Conservation (phyloP, 2,329 filamentous ascomycete genomes). For the Fusarium compactum region DNA sequence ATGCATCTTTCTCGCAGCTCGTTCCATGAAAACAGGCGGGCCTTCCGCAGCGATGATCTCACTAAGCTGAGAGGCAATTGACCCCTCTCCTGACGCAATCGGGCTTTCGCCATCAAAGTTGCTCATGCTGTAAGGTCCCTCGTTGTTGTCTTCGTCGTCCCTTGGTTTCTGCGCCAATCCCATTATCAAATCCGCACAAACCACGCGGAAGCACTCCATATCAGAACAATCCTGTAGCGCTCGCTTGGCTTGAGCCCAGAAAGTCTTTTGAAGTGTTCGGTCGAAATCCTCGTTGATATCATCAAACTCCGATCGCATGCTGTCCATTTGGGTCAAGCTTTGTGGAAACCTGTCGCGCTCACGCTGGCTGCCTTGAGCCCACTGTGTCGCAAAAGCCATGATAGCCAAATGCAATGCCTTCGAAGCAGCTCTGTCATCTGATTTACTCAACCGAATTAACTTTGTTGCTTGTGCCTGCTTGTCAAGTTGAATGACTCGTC, state of each 20-base stretch:
- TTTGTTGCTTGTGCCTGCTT: slow-evolving; percentile 55
- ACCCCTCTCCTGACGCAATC: slow-evolving; percentile 40
- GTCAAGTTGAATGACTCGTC: slow-evolving; percentile 62
- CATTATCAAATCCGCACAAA: slow-evolving; percentile 57
- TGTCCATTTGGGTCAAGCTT: slow-evolving; percentile 41
- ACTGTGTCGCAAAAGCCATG: slow-evolving; percentile 66
- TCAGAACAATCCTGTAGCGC: slow-evolving; percentile 54
- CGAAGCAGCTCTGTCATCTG: slow-evolving; percentile 58
- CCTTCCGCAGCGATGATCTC: slow-evolving; percentile 47
- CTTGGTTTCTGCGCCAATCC: slow-evolving; percentile 54
- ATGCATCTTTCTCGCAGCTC: slow-evolving; percentile 55
- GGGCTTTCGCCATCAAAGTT: slow-evolving; percentile 38
- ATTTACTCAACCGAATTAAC: slow-evolving; percentile 55
- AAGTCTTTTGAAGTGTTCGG: slow-evolving; percentile 52
- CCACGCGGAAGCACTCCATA: slow-evolving; percentile 56
- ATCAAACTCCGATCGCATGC: slow-evolving; percentile 43
- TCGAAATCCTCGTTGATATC: slow-evolving; percentile 54
- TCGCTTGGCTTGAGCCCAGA: slow-evolving; percentile 55
- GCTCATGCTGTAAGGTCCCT: slow-evolving; percentile 25
- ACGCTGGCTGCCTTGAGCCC: slow-evolving; percentile 50
- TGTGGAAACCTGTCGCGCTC: slow-evolving; percentile 45
- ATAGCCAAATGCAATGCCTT: slow-evolving; percentile 62
- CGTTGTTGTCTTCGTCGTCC: slow-evolving; percentile 43
- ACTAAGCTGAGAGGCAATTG: slow-evolving; percentile 50
- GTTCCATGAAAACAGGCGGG: slow-evolving; percentile 51